Evolutionary conservation across 2,329 filamentous ascomycete genomes (phyloP).

Genomic region (Trichophaea hybrida): DNA sequence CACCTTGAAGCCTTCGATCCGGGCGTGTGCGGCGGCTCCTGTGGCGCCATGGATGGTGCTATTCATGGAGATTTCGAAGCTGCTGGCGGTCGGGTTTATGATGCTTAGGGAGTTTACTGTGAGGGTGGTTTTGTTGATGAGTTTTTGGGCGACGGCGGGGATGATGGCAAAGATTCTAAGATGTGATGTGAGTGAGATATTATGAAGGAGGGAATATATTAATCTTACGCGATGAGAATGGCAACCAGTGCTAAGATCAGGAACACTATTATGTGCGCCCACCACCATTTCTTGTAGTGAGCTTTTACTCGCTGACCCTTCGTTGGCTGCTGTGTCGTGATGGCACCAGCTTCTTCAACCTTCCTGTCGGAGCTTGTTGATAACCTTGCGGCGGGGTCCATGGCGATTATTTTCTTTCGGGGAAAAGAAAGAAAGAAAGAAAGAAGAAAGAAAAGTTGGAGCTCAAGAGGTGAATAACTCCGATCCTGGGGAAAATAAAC

Average conservation of each 20-base stretch:
- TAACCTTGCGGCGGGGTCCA: no score
- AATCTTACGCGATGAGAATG: constrained; percentile 46
- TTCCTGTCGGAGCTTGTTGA: not conserved
- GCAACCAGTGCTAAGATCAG: constrained; percentile 40
- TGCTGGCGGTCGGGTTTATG: constrained; percentile 35
- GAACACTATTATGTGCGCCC: constrained; percentile 42
- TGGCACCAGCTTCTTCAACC: not conserved
- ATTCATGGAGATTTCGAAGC: constrained; percentile 42
- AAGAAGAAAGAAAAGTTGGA: no score
- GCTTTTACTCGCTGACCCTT: constrained; percentile 34
- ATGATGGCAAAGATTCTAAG: constrained; percentile 43
- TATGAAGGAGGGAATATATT: not conserved
- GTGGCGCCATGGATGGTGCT: constrained; percentile 42
- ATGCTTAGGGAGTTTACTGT: constrained; percentile 40
- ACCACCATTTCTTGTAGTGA: constrained; percentile 47
- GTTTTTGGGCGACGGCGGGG: constrained; percentile 43
- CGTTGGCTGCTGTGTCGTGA: not conserved
- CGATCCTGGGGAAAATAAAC: no score
- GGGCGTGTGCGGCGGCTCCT: constrained; percentile 36
- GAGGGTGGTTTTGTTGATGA: constrained; percentile 41
- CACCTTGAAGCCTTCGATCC: constrained; percentile 29
- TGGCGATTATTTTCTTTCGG: no score
- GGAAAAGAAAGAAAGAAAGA: no score
- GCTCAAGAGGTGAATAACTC: no score
- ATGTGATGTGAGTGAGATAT: not conserved